phyloP scores from a whole-genome alignment of 2,329 filamentous ascomycete species.

The Verticillium zaregamsianum region DNA sequence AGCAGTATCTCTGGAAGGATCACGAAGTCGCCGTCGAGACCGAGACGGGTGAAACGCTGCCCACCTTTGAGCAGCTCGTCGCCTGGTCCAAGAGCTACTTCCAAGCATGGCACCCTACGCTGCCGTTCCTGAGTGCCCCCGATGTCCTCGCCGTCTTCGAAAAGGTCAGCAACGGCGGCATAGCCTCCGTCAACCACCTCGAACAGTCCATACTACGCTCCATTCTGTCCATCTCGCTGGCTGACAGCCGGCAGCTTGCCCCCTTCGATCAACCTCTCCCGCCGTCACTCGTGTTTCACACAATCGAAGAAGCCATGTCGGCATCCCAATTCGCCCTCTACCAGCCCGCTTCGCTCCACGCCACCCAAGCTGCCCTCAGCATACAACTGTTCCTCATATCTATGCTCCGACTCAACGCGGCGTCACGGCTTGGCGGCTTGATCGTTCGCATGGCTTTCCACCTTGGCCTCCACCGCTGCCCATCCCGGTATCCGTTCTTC shows the following conservation, averaged over 20 bases:
- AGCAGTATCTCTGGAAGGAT: constrained; percentile 28
- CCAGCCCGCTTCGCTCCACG: constrained; percentile 40
- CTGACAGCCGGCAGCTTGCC: constrained; percentile 42
- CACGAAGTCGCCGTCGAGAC: constrained; percentile 24
- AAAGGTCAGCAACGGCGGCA: constrained; percentile 27
- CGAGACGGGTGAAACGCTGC: constrained; percentile 2
- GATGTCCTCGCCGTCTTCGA: constrained; percentile 44
- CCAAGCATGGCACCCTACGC: constrained; percentile 52
- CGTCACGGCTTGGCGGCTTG: constrained; percentile 50
- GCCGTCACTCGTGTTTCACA: constrained; percentile 38
- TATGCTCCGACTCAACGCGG: constrained; percentile 52
- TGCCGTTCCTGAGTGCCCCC: constrained; percentile 53
- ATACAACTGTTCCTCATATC: constrained; percentile 52
- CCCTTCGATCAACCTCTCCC: constrained; percentile 28
- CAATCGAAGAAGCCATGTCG: constrained; percentile 44
- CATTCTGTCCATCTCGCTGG: constrained; percentile 48
- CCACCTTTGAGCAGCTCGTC: constrained; percentile 44
- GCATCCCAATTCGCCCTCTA: constrained; percentile 42
- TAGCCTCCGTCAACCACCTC: constrained; percentile 22
- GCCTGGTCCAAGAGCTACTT: constrained; percentile 50
- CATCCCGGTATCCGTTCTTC: constrained; percentile 47
- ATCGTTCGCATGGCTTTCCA: constrained; percentile 53
- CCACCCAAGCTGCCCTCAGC: constrained; percentile 46
- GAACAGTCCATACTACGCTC: constrained; percentile 41
- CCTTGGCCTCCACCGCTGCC: constrained; percentile 55